Evolutionary conservation across 1,139 yeast genomes (phyloP), one percentile per base, ranked within the genome.

Genomic region (Geotrichum siamense): DNA sequence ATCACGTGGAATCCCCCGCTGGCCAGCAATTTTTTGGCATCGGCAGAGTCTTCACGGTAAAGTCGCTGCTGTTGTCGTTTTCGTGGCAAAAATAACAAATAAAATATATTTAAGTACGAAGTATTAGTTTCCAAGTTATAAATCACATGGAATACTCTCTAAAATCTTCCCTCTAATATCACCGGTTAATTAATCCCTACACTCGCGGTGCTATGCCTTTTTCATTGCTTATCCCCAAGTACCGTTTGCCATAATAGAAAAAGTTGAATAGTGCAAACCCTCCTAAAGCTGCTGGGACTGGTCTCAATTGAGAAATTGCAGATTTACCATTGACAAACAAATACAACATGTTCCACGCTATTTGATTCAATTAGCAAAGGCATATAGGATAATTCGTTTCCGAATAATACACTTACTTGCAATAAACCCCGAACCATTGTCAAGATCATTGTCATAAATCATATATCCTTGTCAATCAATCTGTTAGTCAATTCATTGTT

Each of bases 371-470:
- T 26, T 26, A 16, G 15, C 16, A 22, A 29, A 5, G 9, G 8
- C 20, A 8, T 10, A 9, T 30, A 16, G 21, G 4, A 17, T 28
- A 28, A 28, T 8, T 5, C 15, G 12, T 13, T n/a, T 16, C 17
- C 21, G 8, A 17, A 30, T 6, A 13, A 4, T 12, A 15, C 12
- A 47, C 61, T 32, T 52, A 59, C 63, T 60, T 25, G 83, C 74
- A 5, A 78, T 71, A 63, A 91, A 85, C 0, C 96, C 97, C 1
- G 94, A 76, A 5, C 96, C 97, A 63, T 85, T 82, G 43, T 76
- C 73, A 30, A 78, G 67, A 57, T 87, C 96, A 15, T 87, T 84
- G 58, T 89, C 97, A 53, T 70, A 70, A 45, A 82, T 75, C 70
- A 89, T 81, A 70, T 76, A 83, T 12, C 66, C 55, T 45, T 21